These are phyloP conservation scores for Quercus variabilis DNA, from an alignment of 306 rosid genomes.

Conservation along the genomic window DNA sequence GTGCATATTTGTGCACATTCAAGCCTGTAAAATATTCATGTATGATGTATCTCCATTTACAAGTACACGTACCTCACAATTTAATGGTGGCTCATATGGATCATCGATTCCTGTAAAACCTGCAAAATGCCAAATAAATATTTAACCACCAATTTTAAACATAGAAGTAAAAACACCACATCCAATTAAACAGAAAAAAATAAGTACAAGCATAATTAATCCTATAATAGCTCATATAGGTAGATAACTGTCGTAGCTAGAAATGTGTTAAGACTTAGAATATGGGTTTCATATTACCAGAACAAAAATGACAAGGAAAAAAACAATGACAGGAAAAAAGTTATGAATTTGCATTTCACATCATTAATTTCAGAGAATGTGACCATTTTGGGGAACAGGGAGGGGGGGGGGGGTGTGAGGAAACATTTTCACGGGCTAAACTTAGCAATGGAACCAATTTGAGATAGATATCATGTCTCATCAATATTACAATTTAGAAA, in stretches of 20 bases:
- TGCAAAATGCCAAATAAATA: conserved; percentile 43
- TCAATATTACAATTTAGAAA: too few relatives aligned
- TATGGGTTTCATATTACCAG: not conserved
- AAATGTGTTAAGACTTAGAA: not conserved
- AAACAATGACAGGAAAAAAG: not conserved
- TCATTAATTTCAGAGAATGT: not conserved
- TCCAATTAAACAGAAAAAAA: conserved; percentile 2
- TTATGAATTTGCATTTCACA: not conserved
- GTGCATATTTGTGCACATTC: not conserved
- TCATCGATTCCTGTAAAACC: conserved; percentile 94
- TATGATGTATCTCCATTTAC: conserved; percentile 4
- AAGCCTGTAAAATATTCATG: not conserved
- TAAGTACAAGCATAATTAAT: not conserved
- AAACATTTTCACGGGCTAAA: not conserved
- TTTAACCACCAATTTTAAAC: not conserved
- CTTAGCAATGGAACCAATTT: not conserved
- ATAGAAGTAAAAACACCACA: not conserved
- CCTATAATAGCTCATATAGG: not conserved
- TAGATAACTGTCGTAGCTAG: not conserved
- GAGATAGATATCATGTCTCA: not conserved
- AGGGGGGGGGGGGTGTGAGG: not conserved
- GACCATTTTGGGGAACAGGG: not conserved
- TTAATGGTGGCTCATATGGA: conserved; percentile 79
- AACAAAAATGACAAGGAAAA: not conserved
- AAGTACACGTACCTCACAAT: conserved; percentile 64